phyloP scores from a whole-genome alignment of 129 eudicot genomes.

The Smallanthus sonchifolius region DNA sequence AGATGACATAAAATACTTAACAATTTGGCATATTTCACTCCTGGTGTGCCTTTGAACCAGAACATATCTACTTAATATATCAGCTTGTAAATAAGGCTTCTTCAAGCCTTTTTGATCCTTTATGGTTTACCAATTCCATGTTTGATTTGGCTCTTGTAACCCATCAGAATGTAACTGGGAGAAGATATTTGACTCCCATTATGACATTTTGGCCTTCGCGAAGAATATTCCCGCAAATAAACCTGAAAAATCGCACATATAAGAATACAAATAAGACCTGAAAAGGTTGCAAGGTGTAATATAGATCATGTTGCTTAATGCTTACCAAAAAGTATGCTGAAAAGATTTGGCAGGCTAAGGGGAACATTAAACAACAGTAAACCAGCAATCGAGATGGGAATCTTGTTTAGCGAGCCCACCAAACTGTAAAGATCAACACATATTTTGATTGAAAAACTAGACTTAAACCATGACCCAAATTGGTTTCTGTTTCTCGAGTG shows the following conservation, averaged over 20 bases:
- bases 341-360: slow-evolving; percentile 50
- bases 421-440: slow-evolving; percentile 36
- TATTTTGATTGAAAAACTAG: background rate
- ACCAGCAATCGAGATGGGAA: slow-evolving; percentile 80
- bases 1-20: slow-evolving; percentile 12
- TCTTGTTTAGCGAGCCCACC: slow-evolving; percentile 79
- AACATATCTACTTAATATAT: slow-evolving; percentile 15
- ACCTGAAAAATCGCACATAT: slow-evolving; percentile 37
- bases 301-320: slow-evolving; percentile 24
- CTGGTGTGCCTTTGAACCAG: slow-evolving; percentile 39
- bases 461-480: background rate
- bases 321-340: slow-evolving; percentile 81
- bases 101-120: slow-evolving; percentile 22
- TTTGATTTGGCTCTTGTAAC: slow-evolving; percentile 10
- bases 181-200: slow-evolving; percentile 7
- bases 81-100: slow-evolving; percentile 12
- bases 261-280: slow-evolving; percentile 1
- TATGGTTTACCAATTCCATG: slow-evolving; percentile 1
- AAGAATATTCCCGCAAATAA: slow-evolving; percentile 76
- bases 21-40: slow-evolving; percentile 31
- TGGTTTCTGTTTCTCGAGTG: slow-evolving; percentile 8
- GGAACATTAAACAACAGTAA: slow-evolving; percentile 74
- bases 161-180: slow-evolving; percentile 13
- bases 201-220: slow-evolving; percentile 80
- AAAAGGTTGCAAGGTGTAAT: background rate